phyloP scores from a whole-genome alignment of 2,329 filamentous ascomycete genomes.

The Aspergillus alliaceus region DNA sequence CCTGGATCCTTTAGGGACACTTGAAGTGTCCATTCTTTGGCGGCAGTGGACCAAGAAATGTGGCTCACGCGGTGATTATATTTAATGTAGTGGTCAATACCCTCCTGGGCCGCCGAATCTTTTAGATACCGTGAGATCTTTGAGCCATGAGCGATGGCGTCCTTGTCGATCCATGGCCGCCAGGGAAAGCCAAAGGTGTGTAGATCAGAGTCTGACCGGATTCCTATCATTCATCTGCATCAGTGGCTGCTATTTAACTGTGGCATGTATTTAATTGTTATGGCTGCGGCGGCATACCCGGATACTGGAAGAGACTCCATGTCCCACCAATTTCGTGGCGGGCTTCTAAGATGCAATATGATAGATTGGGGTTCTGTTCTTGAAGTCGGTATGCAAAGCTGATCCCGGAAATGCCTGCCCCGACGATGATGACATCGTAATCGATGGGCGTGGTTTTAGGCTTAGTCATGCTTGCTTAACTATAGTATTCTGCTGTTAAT shows the following conservation, averaged over 20 bases:
- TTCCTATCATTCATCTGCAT: too few species aligned
- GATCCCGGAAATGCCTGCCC: constrained; percentile 70
- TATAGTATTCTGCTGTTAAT: too few species aligned
- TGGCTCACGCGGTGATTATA: constrained; percentile 49
- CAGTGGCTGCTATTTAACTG: too few species aligned
- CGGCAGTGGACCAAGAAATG: constrained; percentile 52
- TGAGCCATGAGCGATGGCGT: constrained; percentile 48
- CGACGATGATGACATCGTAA: constrained; percentile 60
- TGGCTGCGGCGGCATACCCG: constrained; percentile 48
- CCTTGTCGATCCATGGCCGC: constrained; percentile 60
- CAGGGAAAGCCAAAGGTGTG: constrained; percentile 64
- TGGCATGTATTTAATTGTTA: too few species aligned
- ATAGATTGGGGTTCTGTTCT: constrained; percentile 50
- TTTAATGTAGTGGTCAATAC: constrained; percentile 54
- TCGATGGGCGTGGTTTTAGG: too few species aligned
- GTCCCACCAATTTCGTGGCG: constrained; percentile 67
- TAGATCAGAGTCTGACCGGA: constrained; percentile 60
- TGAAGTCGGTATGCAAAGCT: constrained; percentile 69
- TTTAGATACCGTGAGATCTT: constrained; percentile 55
- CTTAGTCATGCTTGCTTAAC: too few species aligned
- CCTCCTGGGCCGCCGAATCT: constrained; percentile 46
- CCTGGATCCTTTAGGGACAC: constrained; percentile 36
- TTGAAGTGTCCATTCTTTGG: constrained; percentile 52
- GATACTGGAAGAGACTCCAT: constrained; percentile 68
- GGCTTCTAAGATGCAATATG: constrained; percentile 65